Conservation (phyloP, 257 asterid genomes). For the Phtheirospermum japonicum region DNA sequence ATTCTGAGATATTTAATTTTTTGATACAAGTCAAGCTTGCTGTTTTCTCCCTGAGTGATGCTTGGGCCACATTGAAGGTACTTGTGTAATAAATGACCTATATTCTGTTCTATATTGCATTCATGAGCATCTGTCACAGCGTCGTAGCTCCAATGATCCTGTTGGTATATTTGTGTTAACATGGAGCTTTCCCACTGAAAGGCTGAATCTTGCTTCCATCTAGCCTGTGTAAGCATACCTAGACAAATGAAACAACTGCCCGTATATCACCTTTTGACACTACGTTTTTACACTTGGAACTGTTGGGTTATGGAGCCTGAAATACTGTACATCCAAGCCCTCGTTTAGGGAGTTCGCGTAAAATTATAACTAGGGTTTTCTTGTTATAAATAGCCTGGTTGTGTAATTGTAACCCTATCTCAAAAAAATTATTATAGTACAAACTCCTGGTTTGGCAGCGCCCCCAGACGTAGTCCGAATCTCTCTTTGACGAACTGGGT, state of each 20-base stretch:
- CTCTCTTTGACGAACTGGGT: too few relatives aligned
- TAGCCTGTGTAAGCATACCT: background rate
- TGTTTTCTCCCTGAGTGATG: conserved; percentile 77
- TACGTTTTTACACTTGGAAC: background rate
- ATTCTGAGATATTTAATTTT: conserved; percentile 83
- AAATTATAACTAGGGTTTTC: too few relatives aligned
- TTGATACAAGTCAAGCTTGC: conserved; percentile 96
- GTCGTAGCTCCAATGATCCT: background rate
- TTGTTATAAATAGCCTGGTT: too few relatives aligned
- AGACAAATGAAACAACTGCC: conserved; percentile 16
- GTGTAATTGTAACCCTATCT: too few relatives aligned
- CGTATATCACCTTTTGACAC: conserved; percentile 13
- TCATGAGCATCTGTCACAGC: conserved; percentile 9
- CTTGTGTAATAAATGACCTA: conserved; percentile 20
- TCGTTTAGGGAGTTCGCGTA: too few relatives aligned
- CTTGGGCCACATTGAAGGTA: conserved; percentile 85
- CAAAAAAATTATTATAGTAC: too few relatives aligned
- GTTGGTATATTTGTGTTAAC: conserved; percentile 10
- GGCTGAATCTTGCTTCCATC: conserved; percentile 7
- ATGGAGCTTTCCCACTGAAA: conserved; percentile 5
- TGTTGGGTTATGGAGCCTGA: too few relatives aligned
- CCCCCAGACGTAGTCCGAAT: too few relatives aligned
- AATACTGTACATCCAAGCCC: too few relatives aligned
- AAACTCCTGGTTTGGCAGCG: too few relatives aligned
- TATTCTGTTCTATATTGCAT: conserved; percentile 15